Evolutionary conservation across 2,329 filamentous ascomycete genomes (phyloP), one percentile per base, ranked within the genome.

Genomic region (Cytospora paraplurivora): DNA sequence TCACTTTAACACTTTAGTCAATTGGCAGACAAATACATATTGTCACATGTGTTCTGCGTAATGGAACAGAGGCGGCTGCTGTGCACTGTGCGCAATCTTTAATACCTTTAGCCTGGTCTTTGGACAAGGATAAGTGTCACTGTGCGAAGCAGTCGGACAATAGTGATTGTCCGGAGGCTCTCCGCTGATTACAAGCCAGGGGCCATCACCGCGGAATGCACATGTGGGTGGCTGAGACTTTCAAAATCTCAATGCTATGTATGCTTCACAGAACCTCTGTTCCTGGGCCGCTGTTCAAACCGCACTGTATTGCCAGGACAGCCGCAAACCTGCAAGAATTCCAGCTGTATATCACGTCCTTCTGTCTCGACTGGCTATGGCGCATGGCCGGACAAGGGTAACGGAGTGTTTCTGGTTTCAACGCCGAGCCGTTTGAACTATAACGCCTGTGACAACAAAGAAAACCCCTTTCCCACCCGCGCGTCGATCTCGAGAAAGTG

Each of bases 261-360:
- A 44, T 38, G 38, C 15, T 53, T 32, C 27, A 47, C 27, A 50
- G 37, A 37, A 60, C 50, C 50, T 35, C 47, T 27, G 52, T 59
- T n/a, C 32, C 34, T 27, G 17, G 49, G 4, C 37, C 17, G 19
- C 49, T 19, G 58, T 19, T 19, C 41, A 19, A 19, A 10, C n/a
- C 15, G 41, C 41, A 44, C 41, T 44, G 41, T 44, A n/a, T n/a
- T 19, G 41, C 41, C 17, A 19, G 37, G n/a, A 21, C 44, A 21
- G 47, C 19, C 11, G 51, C 59, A 61, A 55, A 55, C 54, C 59
- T 34, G 32, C 58, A 55, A 27, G 38, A 7, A 38, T 55, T 37
- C 32, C 33, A 61, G 51, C 41, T 58, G 44, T 59, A 59, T 47
- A 35, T 50, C 35, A 52, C 38, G 47, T 51, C 47, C 33, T 17